phyloP scores from a whole-genome alignment of 2,329 filamentous ascomycete genomes.

The Pyrenophora graminea region DNA sequence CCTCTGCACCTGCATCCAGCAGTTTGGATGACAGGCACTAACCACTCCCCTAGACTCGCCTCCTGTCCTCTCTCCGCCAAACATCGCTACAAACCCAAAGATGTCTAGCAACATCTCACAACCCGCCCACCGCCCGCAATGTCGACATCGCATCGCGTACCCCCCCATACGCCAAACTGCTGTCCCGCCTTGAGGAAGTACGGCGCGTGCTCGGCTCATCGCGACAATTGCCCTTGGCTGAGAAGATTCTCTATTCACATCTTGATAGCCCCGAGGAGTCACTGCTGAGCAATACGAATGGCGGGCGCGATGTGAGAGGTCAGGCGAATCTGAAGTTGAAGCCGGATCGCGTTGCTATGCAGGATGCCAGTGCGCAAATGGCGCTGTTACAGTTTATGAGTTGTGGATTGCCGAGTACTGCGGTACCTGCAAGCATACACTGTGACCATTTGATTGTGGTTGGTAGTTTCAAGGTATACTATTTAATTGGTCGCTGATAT shows the following conservation, averaged over 20 bases:
- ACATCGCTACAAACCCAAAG: conserved; percentile 24
- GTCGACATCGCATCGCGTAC: conserved; percentile 59
- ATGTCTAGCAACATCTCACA: conserved; percentile 41
- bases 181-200: conserved; percentile 76
- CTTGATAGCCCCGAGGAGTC: conserved; percentile 88
- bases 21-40: neutral
- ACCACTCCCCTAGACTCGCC: conserved; percentile 27
- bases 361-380: conserved; percentile 98
- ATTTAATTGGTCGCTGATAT: neutral
- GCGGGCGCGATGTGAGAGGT: conserved; percentile 82
- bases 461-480: neutral
- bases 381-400: conserved; percentile 98
- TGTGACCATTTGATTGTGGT: conserved; percentile 96
- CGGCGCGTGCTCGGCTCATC: conserved; percentile 69
- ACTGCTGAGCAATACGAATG: conserved; percentile 78
- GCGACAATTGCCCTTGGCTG: conserved; percentile 78
- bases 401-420: conserved; percentile 84
- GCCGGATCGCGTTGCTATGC: conserved; percentile 97
- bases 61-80: conserved; percentile 25
- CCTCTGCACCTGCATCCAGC: too few relatives aligned
- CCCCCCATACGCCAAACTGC: conserved; percentile 81
- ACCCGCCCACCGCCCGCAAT: conserved; percentile 30
- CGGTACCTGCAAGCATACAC: conserved; percentile 95
- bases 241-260: conserved; percentile 98
- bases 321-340: conserved; percentile 94